A percentile compares a stretch with the other conserved stretches of the same genome.
Evolutionary conservation across 1,284 basidiomycete genomes (phyloP).

Genomic region (Mycena sp.): DNA sequence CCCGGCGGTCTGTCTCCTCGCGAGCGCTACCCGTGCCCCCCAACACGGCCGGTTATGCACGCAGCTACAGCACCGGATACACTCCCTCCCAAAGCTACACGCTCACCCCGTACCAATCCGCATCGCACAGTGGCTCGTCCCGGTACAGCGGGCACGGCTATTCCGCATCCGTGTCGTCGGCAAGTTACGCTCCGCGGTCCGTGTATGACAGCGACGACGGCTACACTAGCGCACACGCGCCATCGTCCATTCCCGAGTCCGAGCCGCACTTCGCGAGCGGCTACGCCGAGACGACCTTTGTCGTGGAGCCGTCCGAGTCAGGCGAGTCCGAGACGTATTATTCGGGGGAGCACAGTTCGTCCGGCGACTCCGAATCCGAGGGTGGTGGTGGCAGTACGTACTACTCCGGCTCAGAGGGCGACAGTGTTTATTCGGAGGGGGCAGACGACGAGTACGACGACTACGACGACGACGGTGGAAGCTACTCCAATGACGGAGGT

Average conservation of each 20-base stretch:
- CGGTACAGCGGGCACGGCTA: conserved; percentile 18
- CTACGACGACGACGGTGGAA: conserved; percentile 7
- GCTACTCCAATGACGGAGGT: conserved; percentile 19
- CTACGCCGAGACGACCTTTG: conserved; percentile 9
- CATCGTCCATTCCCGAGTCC: background rate
- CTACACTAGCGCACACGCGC: background rate
- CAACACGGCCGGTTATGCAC: background rate
- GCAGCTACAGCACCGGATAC: conserved; percentile 8
- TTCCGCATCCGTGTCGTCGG: conserved; percentile 10
- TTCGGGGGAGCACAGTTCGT: conserved; percentile 7
- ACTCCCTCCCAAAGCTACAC: conserved; percentile 3
- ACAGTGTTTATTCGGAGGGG: conserved; percentile 12
- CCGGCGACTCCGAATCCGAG: conserved; percentile 6
- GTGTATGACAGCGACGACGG: conserved; percentile 8
- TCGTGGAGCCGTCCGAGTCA: conserved; percentile 23
- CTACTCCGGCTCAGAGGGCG: conserved; percentile 18
- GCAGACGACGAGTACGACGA: conserved; percentile 16
- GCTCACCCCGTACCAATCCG: background rate
- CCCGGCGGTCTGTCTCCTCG: conserved; percentile 1
- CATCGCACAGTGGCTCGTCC: conserved; percentile 6
- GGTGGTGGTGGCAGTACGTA: background rate
- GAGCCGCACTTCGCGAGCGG: conserved; percentile 7
- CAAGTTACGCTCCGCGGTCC: conserved; percentile 1
- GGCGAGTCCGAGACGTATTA: conserved; percentile 15
- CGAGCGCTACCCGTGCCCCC: background rate